Base-by-base conservation (phyloP, 768 basidiomycete species). In the Boletus subcaerulescens region DNA sequence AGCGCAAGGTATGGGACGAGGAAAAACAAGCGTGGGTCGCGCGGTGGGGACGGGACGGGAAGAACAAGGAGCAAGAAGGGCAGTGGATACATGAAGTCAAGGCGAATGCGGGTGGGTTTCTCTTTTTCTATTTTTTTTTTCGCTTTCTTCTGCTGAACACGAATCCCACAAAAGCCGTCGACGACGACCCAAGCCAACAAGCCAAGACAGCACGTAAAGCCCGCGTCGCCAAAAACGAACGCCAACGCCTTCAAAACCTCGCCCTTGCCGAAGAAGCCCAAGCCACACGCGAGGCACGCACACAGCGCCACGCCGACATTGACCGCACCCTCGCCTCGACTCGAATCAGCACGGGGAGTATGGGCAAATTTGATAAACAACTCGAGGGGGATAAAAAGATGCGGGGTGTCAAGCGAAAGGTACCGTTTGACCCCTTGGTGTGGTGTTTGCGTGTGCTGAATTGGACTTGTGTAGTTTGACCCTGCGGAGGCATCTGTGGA, bases 11-110 rank as follows among this genome's bases (percentile, higher is more conserved):
- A 5, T 98, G 91, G 91, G 94, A 98, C 70, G 95, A 98, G 63
- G 94, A 96, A 71, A 84, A 80, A 66, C 93, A 97, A 71, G 89
- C 89, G 17, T 98, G 91, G 89, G 89, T 95, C 5, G 80, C 86
- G 55, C 77, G 91, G 43, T 98, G 95, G 95, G 95, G 97, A 0
- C 80, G 81, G 65, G 81, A 84, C 51, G 89, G 93, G 9, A 93
- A 92, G 77, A 98, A 98, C 67, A 94, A 83, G 76, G 80, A 92
- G 59, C 71, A 73, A 18, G 93, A 97, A 74, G 81, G 81, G 8
- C 89, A 93, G 69, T 98, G 96, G 95, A 79, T 96, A 53, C 85
- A 89, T 48, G 94, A 95, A 71, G 90, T 99, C 45, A 91, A 91
- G 64, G 76, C 78, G 42, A 84, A 93, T 66, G 91, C 91, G 64